phyloP scores from a whole-genome alignment of 1,284 basidiomycete species.

The Heterobasidion occidentale region DNA sequence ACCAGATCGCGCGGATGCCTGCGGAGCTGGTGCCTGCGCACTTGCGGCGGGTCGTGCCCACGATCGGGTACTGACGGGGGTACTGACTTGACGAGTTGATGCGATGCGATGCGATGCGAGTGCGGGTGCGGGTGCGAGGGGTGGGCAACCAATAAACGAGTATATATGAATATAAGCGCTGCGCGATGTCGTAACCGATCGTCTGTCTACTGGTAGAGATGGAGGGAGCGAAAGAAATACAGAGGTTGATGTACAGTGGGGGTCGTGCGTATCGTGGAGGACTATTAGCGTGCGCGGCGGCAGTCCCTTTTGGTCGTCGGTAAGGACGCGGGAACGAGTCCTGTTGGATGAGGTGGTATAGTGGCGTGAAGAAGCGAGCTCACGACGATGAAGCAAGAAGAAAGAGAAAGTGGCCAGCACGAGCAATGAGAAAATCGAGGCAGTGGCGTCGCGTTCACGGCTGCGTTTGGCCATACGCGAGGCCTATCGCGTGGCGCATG shows the following conservation, averaged over 20 bases:
- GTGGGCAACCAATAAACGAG: too few relatives aligned
- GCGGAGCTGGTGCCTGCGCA: constrained; percentile 58
- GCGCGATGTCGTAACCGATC: background rate
- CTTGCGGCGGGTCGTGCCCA: constrained; percentile 56
- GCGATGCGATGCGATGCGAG: background rate
- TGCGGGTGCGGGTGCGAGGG: background rate
- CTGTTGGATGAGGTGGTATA: background rate
- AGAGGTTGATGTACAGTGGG: background rate
- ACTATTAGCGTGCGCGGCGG: too few relatives aligned
- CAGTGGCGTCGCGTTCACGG: background rate
- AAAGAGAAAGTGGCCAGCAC: too few relatives aligned
- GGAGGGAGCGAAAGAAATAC: background rate
- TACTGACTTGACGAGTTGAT: background rate
- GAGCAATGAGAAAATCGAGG: too few relatives aligned
- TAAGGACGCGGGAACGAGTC: background rate
- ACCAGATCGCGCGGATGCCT: constrained; percentile 58
- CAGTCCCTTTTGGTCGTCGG: too few relatives aligned
- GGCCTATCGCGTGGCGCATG: constrained; percentile 39
- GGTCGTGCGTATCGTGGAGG: background rate
- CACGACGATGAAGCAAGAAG: too few relatives aligned
- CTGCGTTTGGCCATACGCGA: constrained; percentile 9
- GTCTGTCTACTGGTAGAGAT: background rate
- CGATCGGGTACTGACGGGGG: constrained; percentile 1
- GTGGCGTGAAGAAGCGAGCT: background rate
- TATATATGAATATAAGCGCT: background rate